phyloP scores from a whole-genome alignment of 305 asterid species.

The Rubia peregrina region DNA sequence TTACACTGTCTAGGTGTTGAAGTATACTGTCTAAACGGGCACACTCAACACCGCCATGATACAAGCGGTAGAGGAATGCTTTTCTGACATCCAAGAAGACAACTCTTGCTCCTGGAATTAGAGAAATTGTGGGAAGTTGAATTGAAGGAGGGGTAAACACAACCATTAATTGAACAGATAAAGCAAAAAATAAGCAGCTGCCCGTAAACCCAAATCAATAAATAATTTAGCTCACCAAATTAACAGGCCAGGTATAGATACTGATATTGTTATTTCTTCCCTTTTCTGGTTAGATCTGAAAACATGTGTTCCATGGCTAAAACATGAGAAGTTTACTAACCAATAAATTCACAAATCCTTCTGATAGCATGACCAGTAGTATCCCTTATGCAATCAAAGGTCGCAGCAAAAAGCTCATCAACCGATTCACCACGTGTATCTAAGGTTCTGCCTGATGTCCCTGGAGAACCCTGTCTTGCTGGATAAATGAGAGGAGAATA shows the following conservation, averaged over 20 bases:
- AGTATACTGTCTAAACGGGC: slow-evolving; percentile 73
- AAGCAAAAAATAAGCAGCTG: neutral
- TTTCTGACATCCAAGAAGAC: slow-evolving; percentile 95
- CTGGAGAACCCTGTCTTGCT: slow-evolving; percentile 41
- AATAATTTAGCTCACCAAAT: neutral
- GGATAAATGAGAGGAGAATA: slow-evolving; percentile 25
- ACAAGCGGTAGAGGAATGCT: slow-evolving; percentile 54
- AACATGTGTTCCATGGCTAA: neutral
- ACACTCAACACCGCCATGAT: slow-evolving; percentile 65
- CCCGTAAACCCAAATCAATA: neutral
- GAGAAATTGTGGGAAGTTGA: slow-evolving; percentile 14
- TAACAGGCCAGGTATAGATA: neutral
- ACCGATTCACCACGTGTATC: slow-evolving; percentile 56
- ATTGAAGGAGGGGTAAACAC: neutral
- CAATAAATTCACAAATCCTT: slow-evolving; percentile 60
- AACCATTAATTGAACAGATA: neutral
- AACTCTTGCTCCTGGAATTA: slow-evolving; percentile 63
- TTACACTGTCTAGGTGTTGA: slow-evolving; percentile 73
- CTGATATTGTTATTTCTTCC: neutral
- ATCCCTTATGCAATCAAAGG: slow-evolving; percentile 77
- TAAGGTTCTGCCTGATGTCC: slow-evolving; percentile 34
- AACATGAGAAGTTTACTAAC: slow-evolving; percentile 33
- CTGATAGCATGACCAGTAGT: slow-evolving; percentile 66
- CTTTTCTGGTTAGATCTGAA: neutral
- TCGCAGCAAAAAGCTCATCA: slow-evolving; percentile 89